Evolutionary conservation across 2,329 filamentous ascomycete genomes (phyloP), one percentile per base, ranked within the genome.

Genomic region (Stagonosporopsis chrysanthemi): DNA sequence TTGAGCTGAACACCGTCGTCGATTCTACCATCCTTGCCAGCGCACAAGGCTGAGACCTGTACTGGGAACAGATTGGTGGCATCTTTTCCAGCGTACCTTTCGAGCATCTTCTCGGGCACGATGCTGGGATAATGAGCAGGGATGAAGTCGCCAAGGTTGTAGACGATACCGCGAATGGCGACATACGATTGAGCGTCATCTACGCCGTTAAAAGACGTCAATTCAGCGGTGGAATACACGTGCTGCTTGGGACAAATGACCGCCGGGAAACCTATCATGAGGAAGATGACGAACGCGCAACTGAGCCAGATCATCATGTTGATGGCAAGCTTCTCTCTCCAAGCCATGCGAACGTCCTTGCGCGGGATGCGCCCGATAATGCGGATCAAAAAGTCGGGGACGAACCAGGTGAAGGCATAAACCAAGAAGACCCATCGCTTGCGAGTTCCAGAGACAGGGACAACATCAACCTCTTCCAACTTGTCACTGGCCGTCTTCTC

Each of bases 271-370:
- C 88, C 84, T 59, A 98, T 76, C 79, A 98, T 92, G 82, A 99
- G 90, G 81, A 99, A 99, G 53, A 90, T 85, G 26, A 91, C 87
- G 45, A 90, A 77, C 15, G 80, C 81, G 78, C 94, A 98, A 73
- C 84, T 86, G 55, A 94, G 80, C 95, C 96, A 99, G 74, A 99
- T 99, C 72, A 98, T 84, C 75, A 99, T 83, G 81, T 99, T 99
- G 83, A 99, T 99, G 51, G 95, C 94, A 57, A 99, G 76, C 82
- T 99, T 99, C 77, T 99, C 95, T 72, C 95, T 86, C 95, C 95
- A 99, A 0, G 95, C 95, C 74, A 90, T 84, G 23, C 93, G 90
- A 8, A 99, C 87, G 75, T 99, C 95, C 74, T 96, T 96, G 60
- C 95, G 90, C 58, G 90, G 85, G 89, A 97, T 97, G 48, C 90